Percentiles rank a stretch among this genome's conserved stretches.
These are phyloP conservation scores for Cyclocybe aegerita DNA, from an alignment of 768 basidiomycete species.

Conservation along the genomic window DNA sequence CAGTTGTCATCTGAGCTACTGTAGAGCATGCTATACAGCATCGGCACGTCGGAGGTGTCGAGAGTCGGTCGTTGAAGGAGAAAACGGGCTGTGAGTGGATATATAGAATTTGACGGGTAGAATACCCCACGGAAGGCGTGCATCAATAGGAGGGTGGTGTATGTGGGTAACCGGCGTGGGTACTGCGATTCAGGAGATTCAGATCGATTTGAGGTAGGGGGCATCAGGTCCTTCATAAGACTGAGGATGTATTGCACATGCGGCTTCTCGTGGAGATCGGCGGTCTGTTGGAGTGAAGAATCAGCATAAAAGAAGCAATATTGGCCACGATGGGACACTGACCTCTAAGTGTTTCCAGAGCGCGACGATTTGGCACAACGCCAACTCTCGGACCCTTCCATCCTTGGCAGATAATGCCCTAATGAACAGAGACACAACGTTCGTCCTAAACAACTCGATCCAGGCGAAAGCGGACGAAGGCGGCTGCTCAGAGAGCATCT, in stretches of 20 bases:
- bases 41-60: conserved; percentile 81
- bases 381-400: conserved; percentile 54
- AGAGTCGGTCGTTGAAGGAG: conserved; percentile 85
- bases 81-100: conserved; percentile 84
- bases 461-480: conserved; percentile 68
- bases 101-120: conserved; percentile 86
- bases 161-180: conserved; percentile 66
- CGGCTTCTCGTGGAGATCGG: conserved; percentile 75
- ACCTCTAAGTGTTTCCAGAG: conserved; percentile 68
- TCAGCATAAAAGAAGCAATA: not conserved
- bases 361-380: conserved; percentile 58
- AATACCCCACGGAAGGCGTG: conserved; percentile 83
- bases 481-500: conserved; percentile 58
- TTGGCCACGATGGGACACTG: conserved; percentile 17
- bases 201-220: conserved; percentile 26
- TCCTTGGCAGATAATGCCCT: conserved; percentile 72
- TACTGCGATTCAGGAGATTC: conserved; percentile 25
- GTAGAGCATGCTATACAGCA: conserved; percentile 88
- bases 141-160: conserved; percentile 76
- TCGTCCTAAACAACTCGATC: conserved; percentile 85
- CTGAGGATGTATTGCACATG: conserved; percentile 73
- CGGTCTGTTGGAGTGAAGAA: conserved; percentile 31
- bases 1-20: conserved; percentile 76
- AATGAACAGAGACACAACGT: conserved; percentile 71
- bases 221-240: conserved; percentile 58